phyloP scores from a whole-genome alignment of 83 land plant genomes.

The Diphasiastrum complanatum region DNA sequence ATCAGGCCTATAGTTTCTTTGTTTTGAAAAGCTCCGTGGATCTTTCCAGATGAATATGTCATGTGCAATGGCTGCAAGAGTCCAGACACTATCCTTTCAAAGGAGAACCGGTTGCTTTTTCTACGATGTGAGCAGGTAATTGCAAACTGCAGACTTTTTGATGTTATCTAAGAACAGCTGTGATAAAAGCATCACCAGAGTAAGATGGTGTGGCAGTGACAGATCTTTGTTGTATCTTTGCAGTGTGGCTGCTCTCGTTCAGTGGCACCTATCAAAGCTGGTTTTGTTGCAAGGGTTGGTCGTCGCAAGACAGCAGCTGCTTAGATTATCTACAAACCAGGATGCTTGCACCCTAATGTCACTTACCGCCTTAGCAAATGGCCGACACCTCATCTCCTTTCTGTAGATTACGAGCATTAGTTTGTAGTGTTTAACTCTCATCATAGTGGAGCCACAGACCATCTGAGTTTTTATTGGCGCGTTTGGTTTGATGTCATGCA shows the following conservation, averaged over 20 bases:
- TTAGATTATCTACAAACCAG: too few species aligned
- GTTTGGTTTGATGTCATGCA: too few species aligned
- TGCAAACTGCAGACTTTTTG: neutral
- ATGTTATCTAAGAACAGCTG: neutral
- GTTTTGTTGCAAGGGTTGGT: constrained; percentile 79
- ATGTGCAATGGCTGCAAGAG: constrained; percentile 30
- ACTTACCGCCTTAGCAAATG: too few species aligned
- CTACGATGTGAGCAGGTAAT: constrained; percentile 45
- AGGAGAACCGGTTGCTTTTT: constrained; percentile 21
- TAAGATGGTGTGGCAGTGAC: neutral
- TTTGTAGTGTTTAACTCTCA: too few species aligned
- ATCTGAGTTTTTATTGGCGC: too few species aligned
- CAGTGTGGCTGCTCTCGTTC: constrained; percentile 83
- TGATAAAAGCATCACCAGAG: neutral
- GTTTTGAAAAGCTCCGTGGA: neutral
- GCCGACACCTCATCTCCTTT: too few species aligned
- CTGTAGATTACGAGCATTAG: too few species aligned
- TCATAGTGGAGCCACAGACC: too few species aligned
- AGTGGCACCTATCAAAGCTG: constrained; percentile 85
- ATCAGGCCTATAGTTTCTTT: neutral
- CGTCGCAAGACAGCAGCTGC: constrained; percentile 59
- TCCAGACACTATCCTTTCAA: constrained; percentile 21
- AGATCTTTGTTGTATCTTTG: constrained; percentile 3
- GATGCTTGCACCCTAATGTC: too few species aligned
- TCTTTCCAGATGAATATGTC: constrained; percentile 28